Conservation (phyloP, 805 yeast species). For the Suhomyces sp. region DNA sequence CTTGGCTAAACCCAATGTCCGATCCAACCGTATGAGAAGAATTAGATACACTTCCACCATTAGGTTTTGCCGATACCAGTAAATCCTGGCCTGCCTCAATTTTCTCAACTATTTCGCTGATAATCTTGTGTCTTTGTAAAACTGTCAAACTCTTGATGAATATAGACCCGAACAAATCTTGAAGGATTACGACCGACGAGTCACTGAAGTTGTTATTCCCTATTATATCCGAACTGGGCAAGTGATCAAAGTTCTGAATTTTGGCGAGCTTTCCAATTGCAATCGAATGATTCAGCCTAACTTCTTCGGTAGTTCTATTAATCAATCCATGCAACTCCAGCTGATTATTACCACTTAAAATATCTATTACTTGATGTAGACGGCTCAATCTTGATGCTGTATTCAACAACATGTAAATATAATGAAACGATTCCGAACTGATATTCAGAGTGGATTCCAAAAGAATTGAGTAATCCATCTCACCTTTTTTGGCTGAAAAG, state of each 20-base stretch:
- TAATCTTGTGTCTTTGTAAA: constrained; percentile 67
- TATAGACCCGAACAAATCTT: constrained; percentile 70
- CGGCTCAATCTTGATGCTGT: constrained; percentile 62
- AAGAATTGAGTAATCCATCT: constrained; percentile 28
- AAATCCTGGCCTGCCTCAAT: constrained; percentile 23
- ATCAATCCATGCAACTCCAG: constrained; percentile 65
- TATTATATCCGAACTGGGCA: constrained; percentile 19
- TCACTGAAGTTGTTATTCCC: constrained; percentile 42
- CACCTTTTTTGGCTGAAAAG: constrained; percentile 15
- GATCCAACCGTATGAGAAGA: background rate
- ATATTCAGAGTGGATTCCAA: constrained; percentile 30
- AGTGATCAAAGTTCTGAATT: constrained; percentile 29
- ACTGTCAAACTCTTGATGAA: constrained; percentile 62
- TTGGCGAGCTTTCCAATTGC: constrained; percentile 29
- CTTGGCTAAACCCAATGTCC: too few relatives aligned
- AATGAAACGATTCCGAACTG: constrained; percentile 47
- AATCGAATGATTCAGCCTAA: constrained; percentile 52
- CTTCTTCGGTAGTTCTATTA: constrained; percentile 62
- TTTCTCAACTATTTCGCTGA: constrained; percentile 52
- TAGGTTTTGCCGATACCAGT: background rate
- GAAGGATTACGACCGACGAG: constrained; percentile 53
- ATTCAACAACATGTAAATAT: constrained; percentile 51
- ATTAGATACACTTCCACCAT: background rate
- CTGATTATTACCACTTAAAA: constrained; percentile 53
- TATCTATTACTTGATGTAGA: constrained; percentile 55